Base-by-base conservation (phyloP, 495 filamentous ascomycete genomes). In the Xylaria longipes region DNA sequence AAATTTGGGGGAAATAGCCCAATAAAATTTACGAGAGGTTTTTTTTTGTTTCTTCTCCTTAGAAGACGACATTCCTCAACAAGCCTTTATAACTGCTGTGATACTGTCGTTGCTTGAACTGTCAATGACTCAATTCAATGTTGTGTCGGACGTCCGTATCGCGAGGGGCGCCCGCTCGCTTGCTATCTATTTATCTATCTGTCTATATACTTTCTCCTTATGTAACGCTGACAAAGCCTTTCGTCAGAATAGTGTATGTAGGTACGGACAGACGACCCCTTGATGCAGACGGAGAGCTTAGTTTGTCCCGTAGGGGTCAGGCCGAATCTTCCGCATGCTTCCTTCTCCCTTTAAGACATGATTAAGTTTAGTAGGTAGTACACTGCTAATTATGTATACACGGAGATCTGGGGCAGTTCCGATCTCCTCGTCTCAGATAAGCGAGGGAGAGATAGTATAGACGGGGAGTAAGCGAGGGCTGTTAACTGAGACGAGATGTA, bases 381-480 rank as follows among this genome's bases (percentile, higher is more conserved):
- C 46, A 50, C n/a, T 8, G n/a, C 12, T 14, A 1, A 5, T 2
- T 43, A 43, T 2, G 37, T 39, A 39, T 39, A 9, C n/a, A 50
- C 35, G 60, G 37, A 62, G 11, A 39, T 37, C 29, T 62, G 31
- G 58, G 58, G 58, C 37, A 62, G 60, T 62, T 62, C 60, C 60
- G 60, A 14, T 14, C 37, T 43, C 60, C 11, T 41, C 37, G 60
- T 35, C 37, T 62, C 60, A 62, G 60, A 41, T 62, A 62, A 62
- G 60, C 60, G 37, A 62, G n/a, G n/a, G 35, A 12, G 29, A 29
- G 6, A 27, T 22, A 50, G 9, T 3, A 9, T 17, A 9, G n/a
- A 11, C 1, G 3, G 46, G 46, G 3, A 17, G 14, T 1, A 5
- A 25, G 52, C 27, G 27, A 15, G 17, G 15, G 22, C 31, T 17